Base-by-base conservation (phyloP, 306 rosid genomes). In the Dicorynia guianensis region DNA sequence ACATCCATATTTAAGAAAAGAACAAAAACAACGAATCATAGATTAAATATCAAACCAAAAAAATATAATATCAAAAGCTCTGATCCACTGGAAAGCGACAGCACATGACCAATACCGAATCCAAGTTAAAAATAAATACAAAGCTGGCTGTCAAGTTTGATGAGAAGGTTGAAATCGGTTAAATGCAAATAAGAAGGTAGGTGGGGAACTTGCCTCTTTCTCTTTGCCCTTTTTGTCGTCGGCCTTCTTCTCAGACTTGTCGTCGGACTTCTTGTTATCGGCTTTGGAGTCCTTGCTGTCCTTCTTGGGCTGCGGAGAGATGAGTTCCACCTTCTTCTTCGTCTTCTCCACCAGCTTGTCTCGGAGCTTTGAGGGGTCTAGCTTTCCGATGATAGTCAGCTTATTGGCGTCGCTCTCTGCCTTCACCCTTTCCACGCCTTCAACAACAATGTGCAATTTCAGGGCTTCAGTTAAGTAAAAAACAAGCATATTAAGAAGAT, bases 311-410 rank as follows among this genome's bases (percentile, higher is more conserved):
- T 64, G 82, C 0, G 93, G 90, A 42, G 93, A 88, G 44, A 84
- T 5, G 34, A 85, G 79, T 10, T 91, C 91, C 7, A 89, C 96
- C 53, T 86, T 86, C 86, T 87, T 93, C 79, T 85, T 89, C 12
- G 67, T 69, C 67, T 88, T 87, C 38, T 34, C 15, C 1, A 85
- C 65, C 0, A 93, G 82, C 33, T 74, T 70, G 9, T 91, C 92
- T 34, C 76, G 59, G 55, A 89, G 77, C 17, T 82, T 87, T 1
- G 68, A 14, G 2, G 96, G 89, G 72, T 89, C 92, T 4, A 89
- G 75, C 1, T 75, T 87, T 0, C 93, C 93, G 60, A 69, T 71
- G 18, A 91, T 77, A 18, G 89, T 89, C 63, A 89, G 77, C 66
- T 91, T 93, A 62, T 70, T 85, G 6, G 81, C 67, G 0, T 55